Conservation (phyloP, 2,329 filamentous ascomycete genomes). For the Fusarium pseudograminearum region DNA sequence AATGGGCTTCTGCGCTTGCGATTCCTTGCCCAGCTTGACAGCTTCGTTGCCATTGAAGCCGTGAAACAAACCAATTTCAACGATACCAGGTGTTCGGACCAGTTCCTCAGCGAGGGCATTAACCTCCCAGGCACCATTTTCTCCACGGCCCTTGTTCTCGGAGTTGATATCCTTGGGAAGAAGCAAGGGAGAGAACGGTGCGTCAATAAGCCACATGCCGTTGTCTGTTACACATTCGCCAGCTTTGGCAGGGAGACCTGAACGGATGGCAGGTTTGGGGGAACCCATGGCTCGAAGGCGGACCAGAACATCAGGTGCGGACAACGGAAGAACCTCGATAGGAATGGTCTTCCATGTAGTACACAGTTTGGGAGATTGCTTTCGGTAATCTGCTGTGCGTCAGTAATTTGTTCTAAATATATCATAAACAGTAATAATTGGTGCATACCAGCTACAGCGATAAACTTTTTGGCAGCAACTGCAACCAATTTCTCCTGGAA, state of each 20-base stretch:
- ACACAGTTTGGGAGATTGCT: conserved; percentile 81
- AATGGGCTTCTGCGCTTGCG: conserved; percentile 88
- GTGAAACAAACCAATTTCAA: conserved; percentile 92
- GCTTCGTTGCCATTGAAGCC: conserved; percentile 82
- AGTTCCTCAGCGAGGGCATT: conserved; percentile 78
- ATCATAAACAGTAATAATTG: conserved; percentile 1
- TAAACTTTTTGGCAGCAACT: conserved; percentile 83
- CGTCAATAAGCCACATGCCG: conserved; percentile 86
- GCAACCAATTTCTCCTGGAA: conserved; percentile 98
- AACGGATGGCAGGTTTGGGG: conserved; percentile 75
- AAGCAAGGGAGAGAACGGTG: conserved; percentile 82
- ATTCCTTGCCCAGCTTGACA: conserved; percentile 62
- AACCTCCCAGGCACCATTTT: conserved; percentile 80
- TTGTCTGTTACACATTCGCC: conserved; percentile 76
- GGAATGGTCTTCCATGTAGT: conserved; percentile 87
- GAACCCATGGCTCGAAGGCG: conserved; percentile 81
- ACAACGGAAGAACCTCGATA: conserved; percentile 91
- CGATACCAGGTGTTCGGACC: conserved; percentile 84
- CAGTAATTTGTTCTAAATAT: conserved; percentile 8
- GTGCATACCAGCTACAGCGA: conserved; percentile 81
- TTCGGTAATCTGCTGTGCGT: conserved; percentile 78
- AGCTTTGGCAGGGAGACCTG: conserved; percentile 80
- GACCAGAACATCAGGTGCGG: conserved; percentile 79
- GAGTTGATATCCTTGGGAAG: conserved; percentile 65
- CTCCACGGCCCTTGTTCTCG: conserved; percentile 64